Conservation (phyloP, 2,329 filamentous ascomycete species). For the Colletotrichum australisinense region DNA sequence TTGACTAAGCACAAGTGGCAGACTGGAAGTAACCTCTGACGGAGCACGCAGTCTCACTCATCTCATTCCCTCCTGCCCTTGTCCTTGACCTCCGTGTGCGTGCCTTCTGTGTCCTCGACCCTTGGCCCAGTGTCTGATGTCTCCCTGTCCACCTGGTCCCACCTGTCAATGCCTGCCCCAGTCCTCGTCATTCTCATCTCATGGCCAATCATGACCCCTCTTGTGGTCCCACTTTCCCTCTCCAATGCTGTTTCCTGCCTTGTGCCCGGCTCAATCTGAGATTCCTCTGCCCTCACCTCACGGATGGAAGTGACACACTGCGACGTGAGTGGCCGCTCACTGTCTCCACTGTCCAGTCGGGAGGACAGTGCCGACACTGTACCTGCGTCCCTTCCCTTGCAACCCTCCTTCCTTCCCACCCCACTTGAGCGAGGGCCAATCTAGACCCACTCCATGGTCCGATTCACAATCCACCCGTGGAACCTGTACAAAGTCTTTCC, state of each 20-base stretch:
- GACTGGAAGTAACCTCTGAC: background rate
- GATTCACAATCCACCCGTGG: slow-evolving; percentile 13
- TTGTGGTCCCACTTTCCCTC: background rate
- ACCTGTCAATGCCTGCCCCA: background rate
- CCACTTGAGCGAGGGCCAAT: slow-evolving; percentile 1
- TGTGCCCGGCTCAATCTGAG: background rate
- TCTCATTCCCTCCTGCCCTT: background rate
- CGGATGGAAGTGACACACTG: too few species aligned
- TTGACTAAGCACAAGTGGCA: background rate
- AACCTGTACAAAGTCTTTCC: slow-evolving; percentile 7
- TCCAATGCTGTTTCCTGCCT: background rate
- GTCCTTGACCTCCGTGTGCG: slow-evolving; percentile 7
- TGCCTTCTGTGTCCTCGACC: background rate
- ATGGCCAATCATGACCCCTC: slow-evolving; percentile 1
- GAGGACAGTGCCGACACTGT: slow-evolving; percentile 19
- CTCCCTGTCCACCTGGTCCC: background rate
- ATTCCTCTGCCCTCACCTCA: background rate
- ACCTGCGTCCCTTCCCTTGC: slow-evolving; percentile 6
- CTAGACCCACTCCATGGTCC: slow-evolving; percentile 26
- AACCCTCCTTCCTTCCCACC: slow-evolving; percentile 3
- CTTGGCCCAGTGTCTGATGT: background rate
- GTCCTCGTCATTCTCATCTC: slow-evolving; percentile 4
- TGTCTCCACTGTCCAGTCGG: background rate
- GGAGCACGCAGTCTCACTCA: background rate
- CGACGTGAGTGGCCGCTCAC: background rate